Base-by-base conservation (phyloP, 2,329 filamentous ascomycete genomes). In the Colletotrichum falcatum region DNA sequence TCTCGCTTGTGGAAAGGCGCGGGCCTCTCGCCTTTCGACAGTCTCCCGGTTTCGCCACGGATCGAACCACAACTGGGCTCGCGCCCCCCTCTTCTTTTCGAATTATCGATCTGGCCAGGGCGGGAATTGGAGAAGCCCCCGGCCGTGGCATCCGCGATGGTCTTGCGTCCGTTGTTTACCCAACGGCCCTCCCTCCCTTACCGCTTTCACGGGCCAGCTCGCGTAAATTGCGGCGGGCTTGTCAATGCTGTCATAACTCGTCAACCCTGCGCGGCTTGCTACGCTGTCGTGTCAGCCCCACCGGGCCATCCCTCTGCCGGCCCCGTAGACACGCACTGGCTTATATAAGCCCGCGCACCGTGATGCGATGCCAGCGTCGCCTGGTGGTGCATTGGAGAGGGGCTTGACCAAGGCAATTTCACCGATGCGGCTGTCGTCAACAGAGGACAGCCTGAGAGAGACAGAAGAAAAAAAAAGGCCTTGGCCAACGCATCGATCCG, bases 1-100 rank as follows among this genome's bases (percentile, higher is more conserved):
- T 71, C 69, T 71, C 69, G 69, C 69, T 71, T 71, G 69, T 70
- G 66, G 51, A 49, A 65, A 71, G 69, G 39, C 65, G 68, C 68
- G 68, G 68, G 53, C 64, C 68, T 71, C 59, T 68, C 53, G 64
- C 68, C 68, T 68, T 68, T 71, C 68, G 68, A 71, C 68, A 16
- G 68, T 71, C 68, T 68, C 68, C 64, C 68, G 68, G 68, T 71
- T 68, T 71, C 60, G 68, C 58, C 64, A 68, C 59, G 30, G 65
- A 71, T 68, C 68, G 68, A 68, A 71, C 68, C 68, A 71, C 68
- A 69, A 65, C 35, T 53, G 53, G 42, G 28, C 54, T 28, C 54
- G 20, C 54, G 20, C 30, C 53, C 54, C 61, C 61, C 23, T 49
- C 44, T 23, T 49, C 14, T 26, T 49, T 26, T 35, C 37, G 33